Conservation (phyloP, 805 yeast genomes). For the Cyberlindnera maclurae region DNA sequence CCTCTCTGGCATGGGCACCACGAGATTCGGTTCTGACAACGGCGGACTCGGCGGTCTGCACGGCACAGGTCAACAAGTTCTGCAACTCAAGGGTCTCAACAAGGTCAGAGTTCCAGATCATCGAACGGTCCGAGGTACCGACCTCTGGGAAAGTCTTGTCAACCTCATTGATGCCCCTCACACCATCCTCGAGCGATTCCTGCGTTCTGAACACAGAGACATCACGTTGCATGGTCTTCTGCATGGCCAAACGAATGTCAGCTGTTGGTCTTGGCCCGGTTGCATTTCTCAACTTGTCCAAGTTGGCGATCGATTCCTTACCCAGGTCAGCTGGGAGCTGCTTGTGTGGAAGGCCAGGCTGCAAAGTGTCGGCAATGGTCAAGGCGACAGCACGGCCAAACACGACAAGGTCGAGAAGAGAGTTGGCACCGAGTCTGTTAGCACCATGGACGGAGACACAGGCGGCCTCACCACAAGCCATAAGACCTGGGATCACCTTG, state of each 20-base stretch:
- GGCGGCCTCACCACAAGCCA: conserved; percentile 98
- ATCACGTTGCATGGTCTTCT: conserved; percentile 91
- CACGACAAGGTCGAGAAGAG: conserved; percentile 90
- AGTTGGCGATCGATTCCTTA: conserved; percentile 79
- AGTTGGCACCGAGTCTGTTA: conserved; percentile 98
- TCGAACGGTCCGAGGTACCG: conserved; percentile 88
- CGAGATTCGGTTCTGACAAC: conserved; percentile 95
- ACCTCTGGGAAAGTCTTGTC: conserved; percentile 70
- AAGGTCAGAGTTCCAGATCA: conserved; percentile 98
- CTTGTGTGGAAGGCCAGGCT: conserved; percentile 84
- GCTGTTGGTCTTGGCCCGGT: conserved; percentile 79
- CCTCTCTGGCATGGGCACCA: conserved; percentile 99
- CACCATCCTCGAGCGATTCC: conserved; percentile 88
- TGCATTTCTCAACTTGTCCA: conserved; percentile 84
- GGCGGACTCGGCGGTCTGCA: conserved; percentile 91
- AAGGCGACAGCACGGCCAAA: conserved; percentile 98
- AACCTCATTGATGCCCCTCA: conserved; percentile 62
- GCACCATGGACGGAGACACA: conserved; percentile 99
- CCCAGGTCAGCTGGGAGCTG: conserved; percentile 84
- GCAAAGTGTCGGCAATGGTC: conserved; percentile 75
- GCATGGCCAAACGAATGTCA: conserved; percentile 86
- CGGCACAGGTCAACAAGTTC: conserved; percentile 94
- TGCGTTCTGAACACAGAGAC: conserved; percentile 96
- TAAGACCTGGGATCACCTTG: conserved; percentile 82
- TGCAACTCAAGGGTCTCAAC: conserved; percentile 95